These are phyloP conservation scores for Rhynchosporium graminicola DNA, from an alignment of 2,329 filamentous ascomycete genomes.

Conservation along the genomic window DNA sequence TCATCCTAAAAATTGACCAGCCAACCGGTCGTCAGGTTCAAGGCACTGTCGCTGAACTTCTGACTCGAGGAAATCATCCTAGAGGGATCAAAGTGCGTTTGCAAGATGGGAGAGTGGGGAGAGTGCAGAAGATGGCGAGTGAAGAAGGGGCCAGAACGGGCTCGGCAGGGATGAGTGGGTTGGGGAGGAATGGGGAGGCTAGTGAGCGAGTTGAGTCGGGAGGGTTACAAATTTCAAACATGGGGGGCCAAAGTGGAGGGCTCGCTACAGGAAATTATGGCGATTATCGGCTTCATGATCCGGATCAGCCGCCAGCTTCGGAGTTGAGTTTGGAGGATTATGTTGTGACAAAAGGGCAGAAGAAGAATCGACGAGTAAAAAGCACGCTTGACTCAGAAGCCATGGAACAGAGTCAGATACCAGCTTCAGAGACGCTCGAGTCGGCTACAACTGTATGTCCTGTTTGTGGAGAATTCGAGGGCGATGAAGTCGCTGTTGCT, in stretches of 20 bases:
- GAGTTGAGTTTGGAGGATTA: constrained; percentile 30
- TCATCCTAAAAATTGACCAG: constrained; percentile 39
- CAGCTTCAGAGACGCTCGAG: background rate
- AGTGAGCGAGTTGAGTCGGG: background rate
- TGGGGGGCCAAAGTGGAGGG: background rate
- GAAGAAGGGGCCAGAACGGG: constrained; percentile 25
- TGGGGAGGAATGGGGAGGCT: constrained; percentile 29
- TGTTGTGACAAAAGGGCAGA: constrained; percentile 27
- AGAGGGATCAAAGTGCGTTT: constrained; percentile 40
- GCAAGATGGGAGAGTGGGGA: constrained; percentile 36
- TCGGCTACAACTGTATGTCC: constrained; percentile 28
- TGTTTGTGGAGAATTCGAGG: constrained; percentile 38
- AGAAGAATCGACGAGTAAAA: constrained; percentile 18
- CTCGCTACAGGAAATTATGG: constrained; percentile 19
- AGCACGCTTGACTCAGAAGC: background rate
- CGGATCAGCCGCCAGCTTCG: constrained; percentile 21
- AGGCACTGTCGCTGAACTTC: constrained; percentile 36
- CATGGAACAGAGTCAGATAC: background rate
- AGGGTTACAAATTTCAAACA: background rate
- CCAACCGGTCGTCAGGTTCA: constrained; percentile 37
- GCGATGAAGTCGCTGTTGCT: constrained; percentile 36
- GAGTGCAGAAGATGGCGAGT: constrained; percentile 37
- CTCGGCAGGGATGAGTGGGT: constrained; percentile 24
- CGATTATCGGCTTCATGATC: constrained; percentile 29
- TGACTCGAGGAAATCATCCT: constrained; percentile 39